Percentiles rank a stretch among this genome's conserved stretches.
Conservation (phyloP, 2,329 filamentous ascomycete genomes). For the Trichoderma arundinaceum region DNA sequence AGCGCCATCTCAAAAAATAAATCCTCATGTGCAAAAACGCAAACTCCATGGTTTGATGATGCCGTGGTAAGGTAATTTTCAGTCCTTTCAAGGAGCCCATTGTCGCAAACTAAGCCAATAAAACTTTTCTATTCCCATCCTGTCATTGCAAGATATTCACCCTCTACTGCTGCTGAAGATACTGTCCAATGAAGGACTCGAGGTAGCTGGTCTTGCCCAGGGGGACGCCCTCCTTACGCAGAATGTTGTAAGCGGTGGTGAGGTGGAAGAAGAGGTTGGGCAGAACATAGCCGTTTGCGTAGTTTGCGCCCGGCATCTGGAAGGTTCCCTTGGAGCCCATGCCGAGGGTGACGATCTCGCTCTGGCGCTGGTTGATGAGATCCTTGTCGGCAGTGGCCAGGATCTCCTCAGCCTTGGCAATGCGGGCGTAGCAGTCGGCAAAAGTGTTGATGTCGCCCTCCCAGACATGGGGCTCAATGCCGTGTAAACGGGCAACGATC, state of each 20-base stretch:
- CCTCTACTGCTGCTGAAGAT: not conserved
- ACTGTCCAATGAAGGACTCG: constrained; percentile 39
- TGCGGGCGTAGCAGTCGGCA: constrained; percentile 44
- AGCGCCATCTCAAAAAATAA: not conserved
- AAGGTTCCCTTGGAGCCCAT: constrained; percentile 41
- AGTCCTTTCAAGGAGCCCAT: not conserved
- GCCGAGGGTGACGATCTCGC: constrained; percentile 40
- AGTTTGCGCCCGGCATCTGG: constrained; percentile 45
- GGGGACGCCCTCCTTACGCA: constrained; percentile 64
- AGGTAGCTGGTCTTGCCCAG: constrained; percentile 67
- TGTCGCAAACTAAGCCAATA: not conserved
- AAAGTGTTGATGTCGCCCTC: constrained; percentile 43
- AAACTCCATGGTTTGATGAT: not conserved
- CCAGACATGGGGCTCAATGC: constrained; percentile 39
- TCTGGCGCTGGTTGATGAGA: constrained; percentile 43
- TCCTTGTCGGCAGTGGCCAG: constrained; percentile 45
- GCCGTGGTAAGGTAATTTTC: not conserved
- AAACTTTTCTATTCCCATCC: not conserved
- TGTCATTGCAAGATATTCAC: not conserved
- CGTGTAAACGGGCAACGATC: constrained; percentile 44
- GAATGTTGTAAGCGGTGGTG: constrained; percentile 62
- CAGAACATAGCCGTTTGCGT: constrained; percentile 54
- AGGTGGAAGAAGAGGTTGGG: constrained; percentile 71
- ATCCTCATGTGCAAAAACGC: not conserved
- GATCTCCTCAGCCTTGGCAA: constrained; percentile 41